Conservation (phyloP, 164 flowering plant species). For the Piper betle region DNA sequence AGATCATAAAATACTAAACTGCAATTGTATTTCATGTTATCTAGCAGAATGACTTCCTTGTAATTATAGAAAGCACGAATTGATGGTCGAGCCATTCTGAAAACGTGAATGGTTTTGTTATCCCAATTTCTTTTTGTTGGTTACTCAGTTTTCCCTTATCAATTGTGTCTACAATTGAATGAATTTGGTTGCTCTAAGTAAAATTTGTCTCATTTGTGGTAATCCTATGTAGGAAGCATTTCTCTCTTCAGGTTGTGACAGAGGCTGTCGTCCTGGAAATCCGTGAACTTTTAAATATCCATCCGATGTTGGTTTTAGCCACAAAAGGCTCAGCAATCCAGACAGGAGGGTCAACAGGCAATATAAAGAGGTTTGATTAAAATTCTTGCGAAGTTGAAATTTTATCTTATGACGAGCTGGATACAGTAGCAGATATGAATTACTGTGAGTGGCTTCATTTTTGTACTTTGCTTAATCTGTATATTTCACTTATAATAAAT, state of each 20-base stretch:
- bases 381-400: background rate
- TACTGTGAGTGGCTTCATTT: background rate
- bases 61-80: too few species aligned
- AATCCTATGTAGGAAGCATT: constrained; percentile 34
- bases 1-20: too few species aligned
- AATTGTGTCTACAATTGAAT: background rate
- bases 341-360: constrained; percentile 19
- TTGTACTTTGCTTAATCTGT: background rate
- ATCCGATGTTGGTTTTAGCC: constrained; percentile 60
- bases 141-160: too few species aligned
- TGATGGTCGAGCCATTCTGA: too few species aligned
- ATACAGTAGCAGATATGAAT: background rate
- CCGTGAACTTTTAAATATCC: constrained; percentile 37
- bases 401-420: background rate
- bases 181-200: background rate
- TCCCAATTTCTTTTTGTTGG: too few species aligned
- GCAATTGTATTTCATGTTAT: background rate
- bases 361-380: constrained; percentile 29
- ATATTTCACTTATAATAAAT: constrained; percentile 7
- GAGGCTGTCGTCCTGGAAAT: constrained; percentile 65
- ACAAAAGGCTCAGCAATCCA: constrained; percentile 46
- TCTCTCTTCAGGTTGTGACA: constrained; percentile 47
- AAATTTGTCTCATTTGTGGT: background rate
- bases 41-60: background rate
- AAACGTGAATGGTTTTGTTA: too few species aligned